Evolutionary conservation across 306 rosid genomes (phyloP).

Genomic region (Abrus pulchellus): DNA sequence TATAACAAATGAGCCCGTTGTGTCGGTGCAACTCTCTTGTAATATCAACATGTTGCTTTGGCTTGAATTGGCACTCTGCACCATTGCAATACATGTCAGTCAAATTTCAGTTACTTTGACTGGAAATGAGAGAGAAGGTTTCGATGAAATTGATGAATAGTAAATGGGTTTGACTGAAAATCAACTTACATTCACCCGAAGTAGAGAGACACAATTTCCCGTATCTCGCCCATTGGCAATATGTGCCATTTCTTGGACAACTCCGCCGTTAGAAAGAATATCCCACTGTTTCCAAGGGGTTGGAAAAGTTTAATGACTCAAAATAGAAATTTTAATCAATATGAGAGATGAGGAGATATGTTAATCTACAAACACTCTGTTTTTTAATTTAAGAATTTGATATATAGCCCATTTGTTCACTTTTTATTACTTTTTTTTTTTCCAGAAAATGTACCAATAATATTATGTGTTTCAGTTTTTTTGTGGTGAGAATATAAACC

Average conservation of each 20-base stretch:
- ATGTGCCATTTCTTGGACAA: slow-evolving; percentile 98
- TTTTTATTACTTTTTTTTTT: background rate
- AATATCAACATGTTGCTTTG: slow-evolving; percentile 97
- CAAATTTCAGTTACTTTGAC: background rate
- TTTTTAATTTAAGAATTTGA: background rate
- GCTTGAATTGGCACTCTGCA: slow-evolving; percentile 95
- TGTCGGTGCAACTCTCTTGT: slow-evolving; percentile 92
- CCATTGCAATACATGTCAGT: background rate
- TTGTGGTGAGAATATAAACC: no score
- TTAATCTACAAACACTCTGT: background rate
- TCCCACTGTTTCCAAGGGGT: slow-evolving; percentile 77
- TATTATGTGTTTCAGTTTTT: no score
- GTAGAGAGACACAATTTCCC: slow-evolving; percentile 89
- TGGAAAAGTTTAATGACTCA: slow-evolving; percentile 22
- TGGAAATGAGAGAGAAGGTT: background rate
- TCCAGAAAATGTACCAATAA: background rate
- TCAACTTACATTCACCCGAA: slow-evolving; percentile 83
- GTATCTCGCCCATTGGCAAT: slow-evolving; percentile 96
- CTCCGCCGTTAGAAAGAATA: slow-evolving; percentile 95
- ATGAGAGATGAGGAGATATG: background rate
- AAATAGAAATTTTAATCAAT: background rate
- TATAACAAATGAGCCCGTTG: slow-evolving; percentile 84
- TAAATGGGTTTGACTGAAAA: background rate
- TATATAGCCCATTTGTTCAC: background rate
- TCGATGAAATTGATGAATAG: background rate